Base-by-base conservation (phyloP, 768 basidiomycete species). In the Mycena amicta region DNA sequence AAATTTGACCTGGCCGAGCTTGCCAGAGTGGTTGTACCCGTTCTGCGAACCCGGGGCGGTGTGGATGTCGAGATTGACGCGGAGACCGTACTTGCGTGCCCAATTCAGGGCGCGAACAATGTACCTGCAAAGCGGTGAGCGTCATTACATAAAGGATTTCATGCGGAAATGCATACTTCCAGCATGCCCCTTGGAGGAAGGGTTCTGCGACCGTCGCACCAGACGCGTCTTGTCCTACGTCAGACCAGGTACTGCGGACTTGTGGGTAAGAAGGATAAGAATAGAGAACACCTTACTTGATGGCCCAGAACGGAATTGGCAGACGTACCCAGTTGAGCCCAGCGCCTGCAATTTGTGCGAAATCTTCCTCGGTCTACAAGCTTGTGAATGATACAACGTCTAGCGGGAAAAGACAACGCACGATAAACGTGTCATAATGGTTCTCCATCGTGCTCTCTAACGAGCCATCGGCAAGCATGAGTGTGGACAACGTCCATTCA, bases 291-390 rank as follows among this genome's bases (percentile, higher is more conserved):
- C 29, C 57, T 5, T 68, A 80, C 57, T 90, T 88, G 63, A 94
- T 84, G 2, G 89, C 89, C 93, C 93, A 95, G 75, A 83, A 95
- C 2, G 92, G 90, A 43, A 95, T 83, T 1, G 92, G 90, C 20
- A 95, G 68, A 12, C 92, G 82, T 56, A 95, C 76, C 87, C 90
- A 95, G 74, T 92, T 94, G 56, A 96, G 74, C 13, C 94, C 95
- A 20, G 92, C 93, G 15, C 84, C 89, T 45, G 94, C 92, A 59
- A 97, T 95, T 68, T 88, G 79, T 33, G 93, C 93, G 60, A 95
- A 86, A 74, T 96, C 94, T 74, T 90, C 76, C 71, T 96, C 94
- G 50, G 93, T 95, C 91, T 94, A 60, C 40, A 43, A 37, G 5
- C 29, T 52, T 18, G 18, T 52, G 27, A 52, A 26, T n/a, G n/a